Conservation (phyloP, 805 yeast genomes). For the Cyberlindnera xishuangbannaensis region DNA sequence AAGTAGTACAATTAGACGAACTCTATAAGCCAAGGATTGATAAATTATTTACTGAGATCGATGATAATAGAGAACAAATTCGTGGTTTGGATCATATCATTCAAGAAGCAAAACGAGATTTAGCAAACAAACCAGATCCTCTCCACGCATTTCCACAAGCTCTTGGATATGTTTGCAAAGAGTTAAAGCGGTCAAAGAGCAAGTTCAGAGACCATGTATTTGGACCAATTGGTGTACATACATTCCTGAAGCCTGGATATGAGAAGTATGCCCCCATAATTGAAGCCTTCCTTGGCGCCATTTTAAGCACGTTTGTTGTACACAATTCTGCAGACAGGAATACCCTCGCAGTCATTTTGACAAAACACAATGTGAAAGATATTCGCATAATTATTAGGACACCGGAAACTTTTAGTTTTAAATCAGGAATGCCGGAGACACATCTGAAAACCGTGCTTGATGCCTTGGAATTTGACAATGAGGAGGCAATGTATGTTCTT, state of each 20-base stretch:
- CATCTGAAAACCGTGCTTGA: slow-evolving; percentile 50
- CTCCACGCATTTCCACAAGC: slow-evolving; percentile 7
- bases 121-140: slow-evolving; percentile 9
- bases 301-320: slow-evolving; percentile 63
- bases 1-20: slow-evolving; percentile 2
- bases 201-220: slow-evolving; percentile 48
- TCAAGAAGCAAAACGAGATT: not conserved
- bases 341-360: slow-evolving; percentile 32
- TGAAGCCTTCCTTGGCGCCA: slow-evolving; percentile 45
- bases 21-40: slow-evolving; percentile 6
- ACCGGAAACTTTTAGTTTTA: slow-evolving; percentile 53
- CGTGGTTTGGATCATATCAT: slow-evolving; percentile 2
- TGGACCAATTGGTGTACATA: slow-evolving; percentile 73
- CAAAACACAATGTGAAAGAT: slow-evolving; percentile 24
- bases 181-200: slow-evolving; percentile 4
- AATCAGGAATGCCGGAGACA: slow-evolving; percentile 36
- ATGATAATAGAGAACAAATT: slow-evolving; percentile 10
- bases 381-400: slow-evolving; percentile 44
- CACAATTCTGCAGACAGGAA: slow-evolving; percentile 54
- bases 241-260: slow-evolving; percentile 50
- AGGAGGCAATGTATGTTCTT: slow-evolving; percentile 50
- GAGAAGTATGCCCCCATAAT: slow-evolving; percentile 54
- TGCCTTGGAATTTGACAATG: slow-evolving; percentile 49
- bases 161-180: too few species aligned
- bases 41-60: slow-evolving; percentile 3